Conservation (phyloP, 345 rosid genomes). For the Eucalyptus camaldulensis region DNA sequence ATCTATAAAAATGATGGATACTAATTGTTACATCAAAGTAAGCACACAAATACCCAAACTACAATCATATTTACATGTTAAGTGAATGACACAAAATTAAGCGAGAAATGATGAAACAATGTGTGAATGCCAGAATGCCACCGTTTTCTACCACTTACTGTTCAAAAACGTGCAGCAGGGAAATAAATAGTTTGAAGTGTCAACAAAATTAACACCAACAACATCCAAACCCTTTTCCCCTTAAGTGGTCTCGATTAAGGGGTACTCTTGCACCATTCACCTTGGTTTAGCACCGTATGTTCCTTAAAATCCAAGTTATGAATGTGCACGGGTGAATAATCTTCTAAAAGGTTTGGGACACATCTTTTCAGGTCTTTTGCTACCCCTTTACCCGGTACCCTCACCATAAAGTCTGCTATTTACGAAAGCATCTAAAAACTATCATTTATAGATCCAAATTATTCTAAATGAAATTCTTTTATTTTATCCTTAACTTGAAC, state of each 20-base stretch:
- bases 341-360: background rate
- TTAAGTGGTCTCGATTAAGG: background rate
- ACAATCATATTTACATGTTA: background rate
- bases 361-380: background rate
- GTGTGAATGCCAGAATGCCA: background rate
- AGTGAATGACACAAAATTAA: background rate
- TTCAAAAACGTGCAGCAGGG: background rate
- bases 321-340: background rate
- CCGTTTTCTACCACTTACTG: background rate
- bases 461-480: background rate
- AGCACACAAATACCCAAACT: background rate
- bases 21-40: background rate
- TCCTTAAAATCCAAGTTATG: background rate
- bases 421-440: background rate
- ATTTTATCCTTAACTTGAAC: background rate
- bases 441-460: background rate
- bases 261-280: background rate
- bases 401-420: background rate
- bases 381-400: background rate
- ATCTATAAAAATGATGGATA: background rate
- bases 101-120: background rate
- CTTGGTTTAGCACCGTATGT: background rate
- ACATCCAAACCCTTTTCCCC: background rate
- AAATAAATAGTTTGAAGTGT: background rate
- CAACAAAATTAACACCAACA: background rate